phyloP scores from a whole-genome alignment of 345 rosid genomes.

The Cardiospermum halicacabum region DNA sequence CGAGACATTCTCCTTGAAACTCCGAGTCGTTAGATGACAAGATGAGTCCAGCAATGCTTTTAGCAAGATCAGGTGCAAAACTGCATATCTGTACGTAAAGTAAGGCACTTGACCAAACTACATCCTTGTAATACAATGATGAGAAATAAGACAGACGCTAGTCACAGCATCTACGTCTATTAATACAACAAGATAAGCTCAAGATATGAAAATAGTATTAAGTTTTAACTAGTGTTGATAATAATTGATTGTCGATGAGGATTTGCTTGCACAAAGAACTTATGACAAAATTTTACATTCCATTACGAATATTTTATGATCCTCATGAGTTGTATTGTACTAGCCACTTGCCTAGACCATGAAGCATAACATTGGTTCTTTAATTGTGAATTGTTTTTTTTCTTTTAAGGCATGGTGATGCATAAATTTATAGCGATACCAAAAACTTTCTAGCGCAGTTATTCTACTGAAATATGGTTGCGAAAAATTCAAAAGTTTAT shows the following conservation, averaged over 20 bases:
- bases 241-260: background rate
- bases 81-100: constrained; percentile 54
- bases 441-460: background rate
- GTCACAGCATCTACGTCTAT: background rate
- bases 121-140: background rate
- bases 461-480: background rate
- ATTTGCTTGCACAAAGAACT: background rate
- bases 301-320: background rate
- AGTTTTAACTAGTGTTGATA: background rate
- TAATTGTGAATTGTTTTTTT: background rate
- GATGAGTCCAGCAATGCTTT: constrained; percentile 69
- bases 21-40: constrained; percentile 58
- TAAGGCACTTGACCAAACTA: background rate
- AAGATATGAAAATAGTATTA: background rate
- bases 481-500: background rate
- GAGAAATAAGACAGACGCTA: too few species aligned
- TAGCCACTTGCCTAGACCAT: background rate
- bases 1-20: constrained; percentile 71
- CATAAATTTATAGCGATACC: background rate
- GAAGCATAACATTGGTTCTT: background rate
- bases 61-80: constrained; percentile 89
- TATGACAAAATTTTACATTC: too few species aligned
- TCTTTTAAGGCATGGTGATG: background rate
- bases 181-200: background rate
- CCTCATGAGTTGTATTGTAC: background rate